phyloP scores from a whole-genome alignment of 2,329 filamentous ascomycete genomes.

The Madurella fahalii region DNA sequence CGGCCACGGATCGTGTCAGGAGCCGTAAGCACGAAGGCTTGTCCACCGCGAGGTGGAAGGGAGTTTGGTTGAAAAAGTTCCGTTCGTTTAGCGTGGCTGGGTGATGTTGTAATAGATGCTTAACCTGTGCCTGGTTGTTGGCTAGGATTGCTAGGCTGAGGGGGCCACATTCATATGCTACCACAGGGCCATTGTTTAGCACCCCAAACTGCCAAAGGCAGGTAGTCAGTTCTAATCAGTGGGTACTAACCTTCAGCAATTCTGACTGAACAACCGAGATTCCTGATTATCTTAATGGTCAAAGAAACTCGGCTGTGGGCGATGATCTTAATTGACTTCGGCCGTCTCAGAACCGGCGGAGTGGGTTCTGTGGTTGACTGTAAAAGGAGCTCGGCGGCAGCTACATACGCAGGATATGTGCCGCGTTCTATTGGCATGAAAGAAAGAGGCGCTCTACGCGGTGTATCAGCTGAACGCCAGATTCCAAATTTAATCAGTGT shows the following conservation, averaged over 20 bases:
- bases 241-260: conserved; percentile 1
- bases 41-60: conserved; percentile 2
- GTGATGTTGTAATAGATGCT: not conserved
- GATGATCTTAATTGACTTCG: too few species aligned
- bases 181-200: not conserved
- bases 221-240: not conserved
- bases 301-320: too few species aligned
- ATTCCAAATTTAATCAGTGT: too few species aligned
- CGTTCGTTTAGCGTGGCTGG: not conserved
- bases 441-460: not conserved
- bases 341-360: not conserved
- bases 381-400: not conserved
- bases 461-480: not conserved
- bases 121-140: not conserved
- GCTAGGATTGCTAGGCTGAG: conserved; percentile 4
- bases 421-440: not conserved
- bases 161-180: conserved; percentile 5
- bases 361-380: not conserved
- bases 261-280: not conserved
- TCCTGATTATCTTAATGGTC: too few species aligned
- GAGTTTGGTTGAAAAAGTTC: conserved; percentile 1
- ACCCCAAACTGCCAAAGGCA: not conserved
- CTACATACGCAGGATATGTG: not conserved
- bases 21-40: conserved; percentile 2
- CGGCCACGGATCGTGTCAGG: not conserved